These are phyloP conservation scores for Aureobasidium sp. DNA, from an alignment of 2,329 filamentous ascomycete species.

Conservation along the genomic window DNA sequence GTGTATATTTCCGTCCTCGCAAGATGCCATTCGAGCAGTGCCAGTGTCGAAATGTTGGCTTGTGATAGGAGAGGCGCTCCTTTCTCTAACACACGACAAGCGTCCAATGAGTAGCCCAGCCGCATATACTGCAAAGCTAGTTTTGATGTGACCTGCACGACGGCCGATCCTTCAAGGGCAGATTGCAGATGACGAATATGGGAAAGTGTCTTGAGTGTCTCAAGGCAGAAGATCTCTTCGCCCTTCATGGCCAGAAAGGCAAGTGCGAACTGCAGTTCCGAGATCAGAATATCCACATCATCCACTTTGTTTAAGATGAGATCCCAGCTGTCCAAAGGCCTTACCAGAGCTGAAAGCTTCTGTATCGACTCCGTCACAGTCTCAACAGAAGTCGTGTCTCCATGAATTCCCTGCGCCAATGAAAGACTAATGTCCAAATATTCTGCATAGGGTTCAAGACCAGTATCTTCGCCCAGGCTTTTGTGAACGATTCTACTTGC, in stretches of 20 bases:
- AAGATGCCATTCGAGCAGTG: slow-evolving; percentile 46
- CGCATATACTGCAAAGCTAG: slow-evolving; percentile 51
- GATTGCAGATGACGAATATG: neutral
- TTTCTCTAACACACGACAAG: slow-evolving; percentile 50
- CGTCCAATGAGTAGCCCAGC: slow-evolving; percentile 55
- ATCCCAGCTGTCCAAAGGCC: neutral
- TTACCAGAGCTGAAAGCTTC: neutral
- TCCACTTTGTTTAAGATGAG: slow-evolving; percentile 41
- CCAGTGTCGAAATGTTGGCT: slow-evolving; percentile 37
- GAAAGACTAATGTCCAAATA: slow-evolving; percentile 32
- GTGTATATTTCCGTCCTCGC: neutral
- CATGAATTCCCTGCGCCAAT: slow-evolving; percentile 39
- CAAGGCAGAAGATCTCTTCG: slow-evolving; percentile 35
- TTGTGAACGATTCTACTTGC: slow-evolving; percentile 5
- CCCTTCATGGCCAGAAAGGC: slow-evolving; percentile 55
- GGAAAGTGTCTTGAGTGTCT: slow-evolving; percentile 2
- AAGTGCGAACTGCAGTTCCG: slow-evolving; percentile 47
- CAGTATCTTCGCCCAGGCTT: slow-evolving; percentile 27
- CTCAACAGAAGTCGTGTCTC: slow-evolving; percentile 25
- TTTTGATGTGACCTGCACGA: slow-evolving; percentile 16
- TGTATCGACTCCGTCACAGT: slow-evolving; percentile 29
- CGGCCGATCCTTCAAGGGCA: neutral
- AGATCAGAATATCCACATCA: slow-evolving; percentile 42
- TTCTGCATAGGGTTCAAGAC: slow-evolving; percentile 27
- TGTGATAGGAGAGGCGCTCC: slow-evolving; percentile 46